phyloP scores from a whole-genome alignment of 2,329 filamentous ascomycete species.

The Tolypocladium inflatum region DNA sequence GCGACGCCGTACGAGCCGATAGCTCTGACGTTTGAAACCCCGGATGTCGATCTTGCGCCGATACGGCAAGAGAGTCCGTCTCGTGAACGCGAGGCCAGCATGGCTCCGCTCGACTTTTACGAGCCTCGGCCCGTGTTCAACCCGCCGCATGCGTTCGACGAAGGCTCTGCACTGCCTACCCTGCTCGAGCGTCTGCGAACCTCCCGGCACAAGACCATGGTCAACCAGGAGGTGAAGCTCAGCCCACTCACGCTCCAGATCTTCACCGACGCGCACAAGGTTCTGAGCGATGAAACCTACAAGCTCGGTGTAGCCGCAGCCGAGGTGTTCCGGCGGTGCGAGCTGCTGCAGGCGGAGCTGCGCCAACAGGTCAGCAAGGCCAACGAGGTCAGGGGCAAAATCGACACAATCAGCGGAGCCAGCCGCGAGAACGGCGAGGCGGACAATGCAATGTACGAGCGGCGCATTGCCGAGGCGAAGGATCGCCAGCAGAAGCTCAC shows the following conservation, averaged over 20 bases:
- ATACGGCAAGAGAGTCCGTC: slow-evolving; percentile 32
- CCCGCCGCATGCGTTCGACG: slow-evolving; percentile 50
- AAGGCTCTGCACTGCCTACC: slow-evolving; percentile 43
- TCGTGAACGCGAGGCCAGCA: slow-evolving; percentile 30
- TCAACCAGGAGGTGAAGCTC: slow-evolving; percentile 60
- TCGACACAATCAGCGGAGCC: slow-evolving; percentile 50
- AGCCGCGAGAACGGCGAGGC: slow-evolving; percentile 38
- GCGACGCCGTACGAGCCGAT: slow-evolving; percentile 49
- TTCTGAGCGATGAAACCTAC: slow-evolving; percentile 61
- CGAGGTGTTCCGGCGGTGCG: slow-evolving; percentile 63
- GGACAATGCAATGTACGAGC: slow-evolving; percentile 48
- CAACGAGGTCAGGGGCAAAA: slow-evolving; percentile 53
- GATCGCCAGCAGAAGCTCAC: slow-evolving; percentile 47
- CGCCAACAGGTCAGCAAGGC: slow-evolving; percentile 57
- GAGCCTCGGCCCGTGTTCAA: slow-evolving; percentile 60
- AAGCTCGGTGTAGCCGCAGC: slow-evolving; percentile 59
- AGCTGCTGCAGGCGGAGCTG: slow-evolving; percentile 58
- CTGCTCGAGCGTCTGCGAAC: slow-evolving; percentile 49
- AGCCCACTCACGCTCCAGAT: slow-evolving; percentile 62
- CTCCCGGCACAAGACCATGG: slow-evolving; percentile 48
- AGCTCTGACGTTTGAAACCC: slow-evolving; percentile 48
- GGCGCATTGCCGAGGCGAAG: slow-evolving; percentile 44
- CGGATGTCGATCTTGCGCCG: slow-evolving; percentile 40
- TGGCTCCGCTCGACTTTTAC: slow-evolving; percentile 40
- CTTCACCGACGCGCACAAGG: slow-evolving; percentile 63